Conservation (phyloP, 371 early-diverging fungal genomes). For the Saksenaea oblongispora region DNA sequence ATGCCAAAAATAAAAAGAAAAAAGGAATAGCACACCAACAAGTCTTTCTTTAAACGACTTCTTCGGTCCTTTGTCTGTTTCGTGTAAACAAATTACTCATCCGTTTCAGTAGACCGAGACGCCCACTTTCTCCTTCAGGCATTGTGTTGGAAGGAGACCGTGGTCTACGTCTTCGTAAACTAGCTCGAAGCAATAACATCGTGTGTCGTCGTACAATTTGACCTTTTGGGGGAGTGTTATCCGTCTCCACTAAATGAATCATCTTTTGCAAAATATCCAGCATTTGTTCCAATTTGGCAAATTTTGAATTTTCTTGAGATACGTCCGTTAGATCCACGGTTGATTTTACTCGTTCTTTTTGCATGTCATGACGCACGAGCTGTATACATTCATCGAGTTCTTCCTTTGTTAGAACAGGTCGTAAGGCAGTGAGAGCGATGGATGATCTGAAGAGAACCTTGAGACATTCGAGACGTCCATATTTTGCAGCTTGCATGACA, state of each 20-base stretch:
- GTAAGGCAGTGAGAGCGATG: neutral
- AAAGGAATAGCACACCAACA: neutral
- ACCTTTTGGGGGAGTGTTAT: neutral
- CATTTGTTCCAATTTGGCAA: neutral
- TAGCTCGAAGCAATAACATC: neutral
- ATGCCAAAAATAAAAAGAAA: neutral
- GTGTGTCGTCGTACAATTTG: neutral
- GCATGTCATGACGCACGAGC: neutral
- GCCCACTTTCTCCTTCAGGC: neutral
- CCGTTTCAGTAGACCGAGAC: neutral
- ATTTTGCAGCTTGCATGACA: constrained; percentile 13
- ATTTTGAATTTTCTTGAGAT: neutral
- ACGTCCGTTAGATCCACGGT: neutral
- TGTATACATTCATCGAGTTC: neutral
- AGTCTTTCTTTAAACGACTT: neutral
- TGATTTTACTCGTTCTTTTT: neutral
- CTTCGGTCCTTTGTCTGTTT: neutral
- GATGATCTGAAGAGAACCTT: constrained; percentile 3
- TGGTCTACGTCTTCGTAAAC: neutral
- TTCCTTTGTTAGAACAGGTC: neutral
- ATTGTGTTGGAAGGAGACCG: neutral
- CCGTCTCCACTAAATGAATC: neutral
- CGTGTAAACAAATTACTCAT: neutral
- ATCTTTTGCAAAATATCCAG: neutral
- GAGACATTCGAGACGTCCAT: constrained; percentile 10